These are phyloP conservation scores for Phytophthora brassicae DNA, from an alignment of 352 stramenopile species.

Conservation along the genomic window DNA sequence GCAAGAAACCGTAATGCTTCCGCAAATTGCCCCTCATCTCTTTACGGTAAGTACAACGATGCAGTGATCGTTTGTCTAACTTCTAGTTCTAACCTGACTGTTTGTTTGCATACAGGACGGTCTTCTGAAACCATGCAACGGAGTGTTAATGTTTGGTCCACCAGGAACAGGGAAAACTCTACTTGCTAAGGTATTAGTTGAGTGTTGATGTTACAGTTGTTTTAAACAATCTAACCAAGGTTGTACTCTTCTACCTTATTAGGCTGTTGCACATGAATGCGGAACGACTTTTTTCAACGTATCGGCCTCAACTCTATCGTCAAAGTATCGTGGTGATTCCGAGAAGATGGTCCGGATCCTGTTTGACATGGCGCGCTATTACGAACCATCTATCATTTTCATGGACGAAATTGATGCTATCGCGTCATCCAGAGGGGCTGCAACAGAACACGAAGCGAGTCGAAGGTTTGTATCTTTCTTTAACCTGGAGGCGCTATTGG, in stretches of 20 bases:
- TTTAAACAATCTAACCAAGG: neutral
- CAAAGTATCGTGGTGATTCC: constrained; percentile 94
- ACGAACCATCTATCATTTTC: constrained; percentile 97
- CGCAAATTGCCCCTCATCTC: constrained; percentile 81
- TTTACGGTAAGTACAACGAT: constrained; percentile 51
- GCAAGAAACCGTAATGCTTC: constrained; percentile 85
- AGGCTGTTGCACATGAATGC: constrained; percentile 93
- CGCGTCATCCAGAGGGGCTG: constrained; percentile 62
- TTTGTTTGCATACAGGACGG: constrained; percentile 48
- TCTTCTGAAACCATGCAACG: constrained; percentile 77
- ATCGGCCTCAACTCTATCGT: constrained; percentile 87
- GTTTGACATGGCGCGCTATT: constrained; percentile 98
- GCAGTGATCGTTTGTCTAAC: neutral
- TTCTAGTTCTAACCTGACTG: neutral
- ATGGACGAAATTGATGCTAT: constrained; percentile 99
- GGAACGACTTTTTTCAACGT: constrained; percentile 99
- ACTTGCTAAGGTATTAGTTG: constrained; percentile 60
- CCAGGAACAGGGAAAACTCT: constrained; percentile 91
- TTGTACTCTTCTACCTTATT: constrained; percentile 4
- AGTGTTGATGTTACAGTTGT: neutral
- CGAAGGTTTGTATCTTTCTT: constrained; percentile 42
- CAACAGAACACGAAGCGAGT: constrained; percentile 86
- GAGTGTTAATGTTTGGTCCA: constrained; percentile 85
- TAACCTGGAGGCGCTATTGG: neutral
- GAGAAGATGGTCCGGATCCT: constrained; percentile 97